Conservation (phyloP, 2,329 filamentous ascomycete species). For the Neofusicoccum umdonicola region DNA sequence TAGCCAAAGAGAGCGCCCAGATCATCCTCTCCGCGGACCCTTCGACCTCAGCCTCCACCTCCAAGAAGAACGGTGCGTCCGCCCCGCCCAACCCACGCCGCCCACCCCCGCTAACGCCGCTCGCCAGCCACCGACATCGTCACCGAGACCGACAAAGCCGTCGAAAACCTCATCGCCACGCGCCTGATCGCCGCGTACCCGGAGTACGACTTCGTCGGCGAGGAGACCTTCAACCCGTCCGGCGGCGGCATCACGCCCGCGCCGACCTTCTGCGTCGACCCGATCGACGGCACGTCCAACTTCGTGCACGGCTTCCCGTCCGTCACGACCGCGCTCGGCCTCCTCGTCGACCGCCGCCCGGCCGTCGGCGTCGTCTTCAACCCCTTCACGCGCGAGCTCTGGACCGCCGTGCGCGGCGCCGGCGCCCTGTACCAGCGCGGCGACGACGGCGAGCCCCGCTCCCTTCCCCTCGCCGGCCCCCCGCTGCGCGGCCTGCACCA, state of each 20-base stretch:
- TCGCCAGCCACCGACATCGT: slow-evolving; percentile 8
- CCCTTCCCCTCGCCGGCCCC: not conserved
- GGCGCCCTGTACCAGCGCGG: not conserved
- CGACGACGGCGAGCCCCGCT: not conserved
- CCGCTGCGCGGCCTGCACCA: not conserved
- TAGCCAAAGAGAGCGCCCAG: not conserved
- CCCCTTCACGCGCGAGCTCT: slow-evolving; percentile 3
- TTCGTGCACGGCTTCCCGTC: not conserved
- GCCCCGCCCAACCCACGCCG: not conserved
- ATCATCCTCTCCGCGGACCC: not conserved
- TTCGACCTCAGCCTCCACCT: not conserved
- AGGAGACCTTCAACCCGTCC: not conserved
- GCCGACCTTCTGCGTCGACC: slow-evolving; percentile 8
- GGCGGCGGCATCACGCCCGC: not conserved
- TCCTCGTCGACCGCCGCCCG: not conserved
- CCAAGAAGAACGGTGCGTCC: not conserved
- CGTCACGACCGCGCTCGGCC: not conserved
- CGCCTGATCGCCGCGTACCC: slow-evolving; percentile 5
- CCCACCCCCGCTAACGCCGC: not conserved
- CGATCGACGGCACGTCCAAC: slow-evolving; percentile 12
- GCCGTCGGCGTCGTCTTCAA: slow-evolving; percentile 9
- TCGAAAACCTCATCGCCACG: not conserved
- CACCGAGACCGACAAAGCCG: slow-evolving; percentile 8
- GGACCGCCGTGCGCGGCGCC: not conserved
- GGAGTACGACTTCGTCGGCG: slow-evolving; percentile 3